Conservation (phyloP, 2,329 filamentous ascomycete species). For the Cladosporium austrohemisphaericum region DNA sequence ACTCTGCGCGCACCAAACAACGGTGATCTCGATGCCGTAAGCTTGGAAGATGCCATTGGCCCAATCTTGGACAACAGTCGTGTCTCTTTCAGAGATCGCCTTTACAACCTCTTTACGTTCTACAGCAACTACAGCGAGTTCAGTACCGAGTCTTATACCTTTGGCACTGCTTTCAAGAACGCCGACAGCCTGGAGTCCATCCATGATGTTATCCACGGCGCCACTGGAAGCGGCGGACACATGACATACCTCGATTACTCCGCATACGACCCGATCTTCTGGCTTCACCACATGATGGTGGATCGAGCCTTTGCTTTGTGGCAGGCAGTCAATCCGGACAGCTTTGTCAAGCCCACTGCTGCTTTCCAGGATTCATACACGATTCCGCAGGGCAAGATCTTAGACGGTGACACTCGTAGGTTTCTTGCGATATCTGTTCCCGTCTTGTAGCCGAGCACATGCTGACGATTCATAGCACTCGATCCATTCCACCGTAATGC, state of each 20-base stretch:
- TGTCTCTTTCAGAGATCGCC: constrained; percentile 54
- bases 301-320: constrained; percentile 74
- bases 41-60: constrained; percentile 58
- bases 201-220: constrained; percentile 49
- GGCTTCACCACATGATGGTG: constrained; percentile 69
- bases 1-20: constrained; percentile 57
- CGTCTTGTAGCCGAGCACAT: not conserved
- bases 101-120: constrained; percentile 65
- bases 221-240: constrained; percentile 59
- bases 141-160: constrained; percentile 61
- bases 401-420: constrained; percentile 29
- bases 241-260: constrained; percentile 69
- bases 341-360: constrained; percentile 59
- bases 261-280: constrained; percentile 76
- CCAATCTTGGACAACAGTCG: constrained; percentile 52
- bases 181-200: constrained; percentile 57
- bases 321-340: constrained; percentile 67
- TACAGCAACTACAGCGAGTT: constrained; percentile 66
- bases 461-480: constrained; percentile 40
- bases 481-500: constrained; percentile 63
- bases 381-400: constrained; percentile 49
- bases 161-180: constrained; percentile 41
- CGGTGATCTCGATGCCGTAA: constrained; percentile 43
- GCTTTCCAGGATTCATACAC: constrained; percentile 59
- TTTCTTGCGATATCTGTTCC: not conserved